A percentile compares a stretch with the other conserved stretches of the same genome.
These are phyloP conservation scores for Oryza coarctata DNA, from an alignment of 176 grass and related monocot species.

Conservation along the genomic window DNA sequence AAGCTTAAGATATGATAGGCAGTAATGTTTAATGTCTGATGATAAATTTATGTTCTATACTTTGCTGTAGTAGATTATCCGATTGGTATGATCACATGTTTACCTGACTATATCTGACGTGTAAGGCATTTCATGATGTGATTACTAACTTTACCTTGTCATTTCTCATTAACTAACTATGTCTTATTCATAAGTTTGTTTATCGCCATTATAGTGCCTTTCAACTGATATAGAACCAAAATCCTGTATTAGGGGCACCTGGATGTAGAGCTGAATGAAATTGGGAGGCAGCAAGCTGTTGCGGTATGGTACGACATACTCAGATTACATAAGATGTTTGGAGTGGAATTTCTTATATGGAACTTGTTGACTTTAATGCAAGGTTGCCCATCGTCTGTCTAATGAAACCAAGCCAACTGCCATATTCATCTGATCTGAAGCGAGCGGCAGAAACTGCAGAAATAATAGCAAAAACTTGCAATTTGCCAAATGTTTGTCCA, in stretches of 20 bases:
- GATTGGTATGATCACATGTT: background rate
- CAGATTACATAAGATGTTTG: background rate
- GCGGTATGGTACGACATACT: constrained; percentile 54
- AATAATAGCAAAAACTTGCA: constrained; percentile 65
- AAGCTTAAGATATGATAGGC: background rate
- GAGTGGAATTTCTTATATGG: constrained; percentile 41
- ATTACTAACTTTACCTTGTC: background rate
- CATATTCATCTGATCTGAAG: constrained; percentile 93
- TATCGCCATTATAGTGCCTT: background rate
- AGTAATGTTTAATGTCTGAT: background rate
- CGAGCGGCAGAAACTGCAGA: constrained; percentile 74
- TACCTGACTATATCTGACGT: background rate
- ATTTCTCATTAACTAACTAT: background rate
- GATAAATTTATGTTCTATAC: background rate
- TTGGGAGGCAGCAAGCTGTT: constrained; percentile 72
- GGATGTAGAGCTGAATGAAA: constrained; percentile 83
- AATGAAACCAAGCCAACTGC: constrained; percentile 66
- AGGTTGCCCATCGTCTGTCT: constrained; percentile 70
- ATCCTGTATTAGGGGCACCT: constrained; percentile 57
- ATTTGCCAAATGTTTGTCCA: constrained; percentile 61
- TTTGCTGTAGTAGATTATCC: background rate
- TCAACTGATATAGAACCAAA: constrained; percentile 8
- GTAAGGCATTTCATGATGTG: background rate
- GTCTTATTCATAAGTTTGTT: background rate
- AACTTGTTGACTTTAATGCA: constrained; percentile 20